Evolutionary conservation across 805 yeast species (phyloP).

Genomic region (Scheffersomyces spartinae): DNA sequence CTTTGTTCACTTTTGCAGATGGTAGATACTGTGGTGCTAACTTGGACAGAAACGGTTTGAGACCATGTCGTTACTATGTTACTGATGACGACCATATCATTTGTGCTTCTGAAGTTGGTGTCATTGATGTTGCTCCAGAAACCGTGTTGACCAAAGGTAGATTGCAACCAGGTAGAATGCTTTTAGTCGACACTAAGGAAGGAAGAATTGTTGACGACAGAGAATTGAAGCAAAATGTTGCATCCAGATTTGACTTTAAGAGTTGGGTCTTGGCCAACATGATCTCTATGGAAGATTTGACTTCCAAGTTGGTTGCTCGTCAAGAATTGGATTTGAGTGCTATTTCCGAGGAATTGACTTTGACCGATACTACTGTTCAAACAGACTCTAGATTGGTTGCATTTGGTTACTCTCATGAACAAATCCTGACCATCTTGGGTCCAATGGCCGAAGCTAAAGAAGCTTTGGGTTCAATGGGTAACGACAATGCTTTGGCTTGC

Average conservation of each 20-base stretch:
- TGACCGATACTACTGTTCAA: slow-evolving; percentile 40
- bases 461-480: slow-evolving; percentile 97
- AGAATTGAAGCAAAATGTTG: slow-evolving; percentile 70
- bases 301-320: slow-evolving; percentile 40
- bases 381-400: slow-evolving; percentile 77
- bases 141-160: slow-evolving; percentile 84
- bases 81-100: slow-evolving; percentile 92
- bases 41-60: slow-evolving; percentile 90
- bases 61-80: slow-evolving; percentile 96
- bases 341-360: slow-evolving; percentile 12
- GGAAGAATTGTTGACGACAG: slow-evolving; percentile 91
- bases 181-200: slow-evolving; percentile 84
- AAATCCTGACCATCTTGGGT: slow-evolving; percentile 65
- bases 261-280: slow-evolving; percentile 85
- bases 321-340: slow-evolving; percentile 12
- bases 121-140: slow-evolving; percentile 77
- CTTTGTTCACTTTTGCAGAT: slow-evolving; percentile 90
- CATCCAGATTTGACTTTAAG: slow-evolving; percentile 81
- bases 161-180: slow-evolving; percentile 91
- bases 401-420: slow-evolving; percentile 92
- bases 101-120: slow-evolving; percentile 98
- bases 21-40: slow-evolving; percentile 98
- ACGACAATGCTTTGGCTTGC: slow-evolving; percentile 92
- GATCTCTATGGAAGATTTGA: slow-evolving; percentile 71
- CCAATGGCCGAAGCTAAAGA: slow-evolving; percentile 98